A percentile compares a stretch with the other conserved stretches of the same genome.
Conservation (phyloP, 352 stramenopile species). For the Globisporangium megalacanthum region DNA sequence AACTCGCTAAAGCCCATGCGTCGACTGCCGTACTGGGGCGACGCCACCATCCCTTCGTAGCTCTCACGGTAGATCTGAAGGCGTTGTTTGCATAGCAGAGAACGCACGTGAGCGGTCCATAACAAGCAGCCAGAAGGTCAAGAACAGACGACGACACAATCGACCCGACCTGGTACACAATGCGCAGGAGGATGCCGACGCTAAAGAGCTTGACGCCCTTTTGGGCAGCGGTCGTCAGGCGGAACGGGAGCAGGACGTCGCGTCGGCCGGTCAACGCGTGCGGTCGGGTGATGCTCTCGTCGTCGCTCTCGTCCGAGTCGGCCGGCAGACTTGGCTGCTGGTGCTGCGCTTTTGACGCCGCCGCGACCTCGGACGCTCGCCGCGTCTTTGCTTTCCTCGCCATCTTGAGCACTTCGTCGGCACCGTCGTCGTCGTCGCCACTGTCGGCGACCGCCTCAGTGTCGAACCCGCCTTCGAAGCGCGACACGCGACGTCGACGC, state of each 20-base stretch:
- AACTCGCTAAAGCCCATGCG: conserved; percentile 82
- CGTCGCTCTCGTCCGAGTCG: conserved; percentile 2
- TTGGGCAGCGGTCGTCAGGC: conserved; percentile 26
- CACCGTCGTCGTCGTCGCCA: conserved; percentile 11
- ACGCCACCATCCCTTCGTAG: conserved; percentile 56
- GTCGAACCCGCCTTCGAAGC: conserved; percentile 1
- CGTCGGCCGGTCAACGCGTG: conserved; percentile 11
- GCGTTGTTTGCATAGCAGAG: too few relatives aligned
- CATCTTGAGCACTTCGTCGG: conserved; percentile 29
- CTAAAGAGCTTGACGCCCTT: conserved; percentile 60
- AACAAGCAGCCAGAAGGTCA: background rate
- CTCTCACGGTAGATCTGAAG: conserved; percentile 64
- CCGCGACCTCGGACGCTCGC: conserved; percentile 25
- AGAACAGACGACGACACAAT: background rate
- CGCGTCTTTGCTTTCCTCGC: conserved; percentile 42
- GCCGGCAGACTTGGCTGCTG: conserved; percentile 6
- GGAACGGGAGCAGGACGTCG: conserved; percentile 45
- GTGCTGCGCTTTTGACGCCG: conserved; percentile 14
- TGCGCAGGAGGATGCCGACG: conserved; percentile 47
- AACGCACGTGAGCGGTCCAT: too few relatives aligned
- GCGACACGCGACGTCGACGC: background rate
- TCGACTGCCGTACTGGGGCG: conserved; percentile 64
- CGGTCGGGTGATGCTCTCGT: conserved; percentile 16
- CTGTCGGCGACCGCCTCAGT: background rate
- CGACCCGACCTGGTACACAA: conserved; percentile 43